A percentile compares a stretch with the other conserved stretches of the same genome.
These are phyloP conservation scores for Aegilops sharonensis DNA, from an alignment of 176 grass and related monocot species.

Conservation along the genomic window DNA sequence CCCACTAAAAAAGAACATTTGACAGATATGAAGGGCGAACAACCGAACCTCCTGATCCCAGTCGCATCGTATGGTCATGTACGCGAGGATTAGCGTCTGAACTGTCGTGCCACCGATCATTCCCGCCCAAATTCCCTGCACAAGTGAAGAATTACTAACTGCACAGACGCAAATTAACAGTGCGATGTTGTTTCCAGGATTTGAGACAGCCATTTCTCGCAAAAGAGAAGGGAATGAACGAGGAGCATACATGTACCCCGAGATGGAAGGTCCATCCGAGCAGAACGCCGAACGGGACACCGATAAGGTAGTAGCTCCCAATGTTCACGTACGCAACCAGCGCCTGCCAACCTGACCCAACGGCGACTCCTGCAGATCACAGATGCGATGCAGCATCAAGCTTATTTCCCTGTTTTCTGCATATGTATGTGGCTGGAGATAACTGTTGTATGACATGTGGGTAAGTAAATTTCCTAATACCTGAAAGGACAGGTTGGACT, in stretches of 20 bases:
- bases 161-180: too few species aligned
- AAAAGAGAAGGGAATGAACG: background rate
- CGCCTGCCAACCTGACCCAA: constrained; percentile 53
- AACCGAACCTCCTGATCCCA: constrained; percentile 38
- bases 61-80: constrained; percentile 27
- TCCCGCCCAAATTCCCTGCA: constrained; percentile 47
- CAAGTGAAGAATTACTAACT: background rate
- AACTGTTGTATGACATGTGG: too few species aligned
- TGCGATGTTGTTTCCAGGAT: too few species aligned
- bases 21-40: background rate
- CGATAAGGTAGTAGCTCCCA: constrained; percentile 53
- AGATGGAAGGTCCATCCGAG: constrained; percentile 30
- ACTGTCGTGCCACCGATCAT: constrained; percentile 43
- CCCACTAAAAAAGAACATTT: background rate
- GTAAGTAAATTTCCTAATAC: too few species aligned
- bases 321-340: constrained; percentile 53
- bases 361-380: constrained; percentile 37
- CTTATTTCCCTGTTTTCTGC: too few species aligned
- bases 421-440: too few species aligned
- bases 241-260: constrained; percentile 21
- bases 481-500: background rate
- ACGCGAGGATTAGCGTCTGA: constrained; percentile 34
- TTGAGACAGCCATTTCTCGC: background rate
- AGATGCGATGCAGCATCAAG: too few species aligned
- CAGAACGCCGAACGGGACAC: constrained; percentile 38